phyloP scores from a whole-genome alignment of 805 yeast genomes.

The Cyberlindnera mississippiensis region DNA sequence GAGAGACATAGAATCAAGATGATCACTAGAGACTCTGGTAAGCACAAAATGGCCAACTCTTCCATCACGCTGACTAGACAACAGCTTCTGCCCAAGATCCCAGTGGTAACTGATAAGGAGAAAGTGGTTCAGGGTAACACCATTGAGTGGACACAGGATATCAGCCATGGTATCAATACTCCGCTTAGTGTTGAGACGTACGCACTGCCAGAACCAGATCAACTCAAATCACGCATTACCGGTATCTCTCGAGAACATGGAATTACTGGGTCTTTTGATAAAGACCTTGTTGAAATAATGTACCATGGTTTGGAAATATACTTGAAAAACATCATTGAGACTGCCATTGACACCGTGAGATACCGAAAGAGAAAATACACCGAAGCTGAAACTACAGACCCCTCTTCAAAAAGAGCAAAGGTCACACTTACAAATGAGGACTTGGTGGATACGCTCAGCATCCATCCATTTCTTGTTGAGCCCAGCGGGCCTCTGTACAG shows the following conservation, averaged over 20 bases:
- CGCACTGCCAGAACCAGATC: conserved; percentile 79
- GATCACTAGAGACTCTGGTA: conserved; percentile 80
- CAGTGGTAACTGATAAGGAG: conserved; percentile 49
- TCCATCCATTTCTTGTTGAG: conserved; percentile 65
- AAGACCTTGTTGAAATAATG: conserved; percentile 74
- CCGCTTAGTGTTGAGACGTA: conserved; percentile 74
- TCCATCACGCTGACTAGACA: conserved; percentile 67
- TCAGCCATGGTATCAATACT: conserved; percentile 77
- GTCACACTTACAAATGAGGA: conserved; percentile 61
- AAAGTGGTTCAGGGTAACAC: conserved; percentile 37
- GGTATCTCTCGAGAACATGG: conserved; percentile 92
- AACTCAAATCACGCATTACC: conserved; percentile 60
- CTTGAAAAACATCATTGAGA: conserved; percentile 68
- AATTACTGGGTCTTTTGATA: conserved; percentile 70
- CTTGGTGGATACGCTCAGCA: conserved; percentile 55
- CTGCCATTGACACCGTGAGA: conserved; percentile 67
- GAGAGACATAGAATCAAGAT: conserved; percentile 83
- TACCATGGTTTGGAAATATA: conserved; percentile 80
- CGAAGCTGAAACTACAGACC: conserved; percentile 24
- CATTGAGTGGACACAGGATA: conserved; percentile 89
- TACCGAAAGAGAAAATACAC: conserved; percentile 48
- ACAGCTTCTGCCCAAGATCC: conserved; percentile 65
- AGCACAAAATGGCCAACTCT: conserved; percentile 68
- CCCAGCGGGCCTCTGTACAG: conserved; percentile 58
- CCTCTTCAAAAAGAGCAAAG: conserved; percentile 17